Evolutionary conservation across 2,329 filamentous ascomycete species (phyloP).

Genomic region (Epicoccum nigrum): DNA sequence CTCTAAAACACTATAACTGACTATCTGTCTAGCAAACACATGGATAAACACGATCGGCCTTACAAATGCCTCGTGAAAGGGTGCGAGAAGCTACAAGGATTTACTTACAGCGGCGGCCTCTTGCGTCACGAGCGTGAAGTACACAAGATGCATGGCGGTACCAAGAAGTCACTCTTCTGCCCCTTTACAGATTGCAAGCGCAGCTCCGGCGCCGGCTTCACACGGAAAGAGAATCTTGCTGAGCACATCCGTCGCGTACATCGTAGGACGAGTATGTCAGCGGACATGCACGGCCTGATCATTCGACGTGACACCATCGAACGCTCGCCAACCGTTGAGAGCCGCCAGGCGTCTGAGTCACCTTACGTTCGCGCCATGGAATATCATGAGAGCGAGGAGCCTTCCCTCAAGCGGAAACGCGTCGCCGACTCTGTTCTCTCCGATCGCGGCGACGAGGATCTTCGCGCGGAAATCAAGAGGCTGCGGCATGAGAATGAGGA

Average conservation of each 20-base stretch:
- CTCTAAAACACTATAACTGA: not conserved
- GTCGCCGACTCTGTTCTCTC: slow-evolving; percentile 33
- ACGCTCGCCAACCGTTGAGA: slow-evolving; percentile 28
- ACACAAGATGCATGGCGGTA: slow-evolving; percentile 86
- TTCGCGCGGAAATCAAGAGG: slow-evolving; percentile 50
- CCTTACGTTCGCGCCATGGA: slow-evolving; percentile 33
- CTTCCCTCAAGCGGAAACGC: slow-evolving; percentile 42
- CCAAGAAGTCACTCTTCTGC: slow-evolving; percentile 86
- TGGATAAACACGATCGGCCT: slow-evolving; percentile 96
- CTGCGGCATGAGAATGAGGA: slow-evolving; percentile 50
- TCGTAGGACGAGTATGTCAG: slow-evolving; percentile 47
- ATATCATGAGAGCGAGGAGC: slow-evolving; percentile 34
- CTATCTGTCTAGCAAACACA: slow-evolving; percentile 75
- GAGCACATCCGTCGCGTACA: slow-evolving; percentile 94
- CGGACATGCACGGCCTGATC: slow-evolving; percentile 42
- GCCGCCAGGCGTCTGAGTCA: slow-evolving; percentile 31
- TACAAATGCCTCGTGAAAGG: slow-evolving; percentile 84
- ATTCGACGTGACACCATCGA: slow-evolving; percentile 36
- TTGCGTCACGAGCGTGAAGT: slow-evolving; percentile 92
- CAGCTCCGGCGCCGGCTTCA: slow-evolving; percentile 86
- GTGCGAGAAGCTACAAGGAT: slow-evolving; percentile 90
- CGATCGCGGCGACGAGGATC: slow-evolving; percentile 37
- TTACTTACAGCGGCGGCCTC: slow-evolving; percentile 92
- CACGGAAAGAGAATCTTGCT: slow-evolving; percentile 89
- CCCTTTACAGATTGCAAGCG: slow-evolving; percentile 88